These are phyloP conservation scores for Gymnopus androsaceus DNA, from an alignment of 1,284 basidiomycete genomes.

Conservation along the genomic window DNA sequence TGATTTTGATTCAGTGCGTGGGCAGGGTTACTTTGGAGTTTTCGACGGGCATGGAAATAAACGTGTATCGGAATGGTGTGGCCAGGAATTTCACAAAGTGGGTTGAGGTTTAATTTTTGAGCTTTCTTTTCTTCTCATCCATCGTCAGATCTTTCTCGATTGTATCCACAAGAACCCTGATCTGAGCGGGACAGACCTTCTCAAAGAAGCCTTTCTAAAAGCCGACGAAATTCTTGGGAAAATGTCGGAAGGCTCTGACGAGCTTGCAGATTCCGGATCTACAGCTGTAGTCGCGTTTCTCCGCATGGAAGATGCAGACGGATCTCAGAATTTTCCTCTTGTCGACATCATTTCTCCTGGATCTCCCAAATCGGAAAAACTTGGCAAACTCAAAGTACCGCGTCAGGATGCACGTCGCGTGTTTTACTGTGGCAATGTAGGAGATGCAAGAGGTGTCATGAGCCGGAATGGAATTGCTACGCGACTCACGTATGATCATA, in stretches of 20 bases:
- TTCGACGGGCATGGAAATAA: conserved; percentile 90
- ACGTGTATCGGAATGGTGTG: conserved; percentile 89
- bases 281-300: conserved; percentile 85
- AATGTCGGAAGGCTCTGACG: conserved; percentile 63
- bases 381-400: conserved; percentile 25
- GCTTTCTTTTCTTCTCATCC: not conserved
- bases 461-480: conserved; percentile 79
- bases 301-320: conserved; percentile 67
- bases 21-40: conserved; percentile 86
- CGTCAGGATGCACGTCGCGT: conserved; percentile 52
- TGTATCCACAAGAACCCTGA: conserved; percentile 41
- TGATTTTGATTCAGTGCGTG: conserved; percentile 75
- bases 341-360: not conserved
- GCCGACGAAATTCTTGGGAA: conserved; percentile 72
- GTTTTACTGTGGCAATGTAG: conserved; percentile 85
- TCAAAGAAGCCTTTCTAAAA: conserved; percentile 79
- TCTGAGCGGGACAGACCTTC: conserved; percentile 66
- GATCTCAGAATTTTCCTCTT: conserved; percentile 27
- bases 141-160: conserved; percentile 41
- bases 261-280: conserved; percentile 80
- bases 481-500: conserved; percentile 87
- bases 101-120: conserved; percentile 20
- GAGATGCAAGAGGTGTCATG: conserved; percentile 76
- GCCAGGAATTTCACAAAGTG: conserved; percentile 80
- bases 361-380: conserved; percentile 10